Evolutionary conservation across 1,284 basidiomycete species (phyloP), one percentile per base, ranked within the genome.

Genomic region (Ceratobasidium sp.): DNA sequence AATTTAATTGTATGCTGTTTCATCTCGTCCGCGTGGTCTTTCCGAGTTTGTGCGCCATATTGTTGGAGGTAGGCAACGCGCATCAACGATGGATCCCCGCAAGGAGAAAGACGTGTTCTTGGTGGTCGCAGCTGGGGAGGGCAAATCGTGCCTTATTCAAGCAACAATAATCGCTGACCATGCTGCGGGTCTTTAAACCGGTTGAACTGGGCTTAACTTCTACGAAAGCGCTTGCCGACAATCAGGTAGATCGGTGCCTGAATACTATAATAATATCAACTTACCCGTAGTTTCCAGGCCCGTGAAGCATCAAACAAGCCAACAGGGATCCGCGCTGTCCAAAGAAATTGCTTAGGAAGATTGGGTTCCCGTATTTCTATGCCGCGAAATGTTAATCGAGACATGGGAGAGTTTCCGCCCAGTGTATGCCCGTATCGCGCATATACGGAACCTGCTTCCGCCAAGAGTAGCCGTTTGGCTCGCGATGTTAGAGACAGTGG

Each of bases 131-230:
- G 49, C 64, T 49, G 64, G 64, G 11, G 37, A 64, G 19, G 61
- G 61, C 8, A 66, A 66, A 66, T 46, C 64, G 22, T 49, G n/a
- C 40, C 44, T 66, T 4, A 66, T 49, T 25, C 64, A 49, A 29
- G 43, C 43, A 46, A 43, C 64, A 6, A 19, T 66, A 11, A 25
- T 51, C 32, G 64, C 64, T 9, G 46, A 66, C 22, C 5, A 3
- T 13, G 64, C 40, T 29, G 44, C 46, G 3, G 64, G 44, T 7
- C 17, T 5, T 22, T 29, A n/a, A 19, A 22, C 25, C 64, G 15
- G 32, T 66, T 49, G 43, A n/a, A 25, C 17, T 66, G n/a, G 44
- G 46, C 8, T n/a, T 49, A 1, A 44, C 29, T 11, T 44, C 64
- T 25, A 66, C 40, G 25, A 66, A 66, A 25, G 64, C 19, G 40